A percentile compares a stretch with the other conserved stretches of the same genome.
Conservation (phyloP, 305 asterid species). For the Caryopteris hybrid region DNA sequence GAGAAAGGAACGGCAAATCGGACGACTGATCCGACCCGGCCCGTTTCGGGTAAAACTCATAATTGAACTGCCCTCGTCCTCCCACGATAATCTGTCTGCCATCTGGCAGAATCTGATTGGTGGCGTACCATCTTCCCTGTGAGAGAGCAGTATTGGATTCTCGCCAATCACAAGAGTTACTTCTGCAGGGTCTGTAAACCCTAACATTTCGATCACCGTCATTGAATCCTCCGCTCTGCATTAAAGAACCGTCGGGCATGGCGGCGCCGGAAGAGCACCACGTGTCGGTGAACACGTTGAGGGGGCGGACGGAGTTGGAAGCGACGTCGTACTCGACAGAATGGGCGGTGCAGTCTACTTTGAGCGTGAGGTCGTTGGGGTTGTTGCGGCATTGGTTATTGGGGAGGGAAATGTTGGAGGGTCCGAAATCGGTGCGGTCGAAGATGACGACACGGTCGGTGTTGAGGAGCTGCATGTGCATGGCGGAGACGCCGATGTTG, state of each 20-base stretch:
- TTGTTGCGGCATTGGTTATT: slow-evolving; percentile 30
- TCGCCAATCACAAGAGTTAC: slow-evolving; percentile 26
- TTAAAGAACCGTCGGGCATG: slow-evolving; percentile 23
- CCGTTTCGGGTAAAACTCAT: slow-evolving; percentile 39
- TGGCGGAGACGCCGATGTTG: slow-evolving; percentile 48
- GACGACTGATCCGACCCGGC: slow-evolving; percentile 13
- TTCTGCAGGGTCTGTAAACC: slow-evolving; percentile 9
- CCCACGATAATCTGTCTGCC: slow-evolving; percentile 33
- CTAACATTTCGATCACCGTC: slow-evolving; percentile 24
- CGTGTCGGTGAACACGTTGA: slow-evolving; percentile 18
- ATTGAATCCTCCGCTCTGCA: slow-evolving; percentile 30
- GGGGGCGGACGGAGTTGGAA: slow-evolving; percentile 27
- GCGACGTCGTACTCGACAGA: slow-evolving; percentile 30
- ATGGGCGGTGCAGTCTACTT: slow-evolving; percentile 45
- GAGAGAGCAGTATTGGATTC: slow-evolving; percentile 11
- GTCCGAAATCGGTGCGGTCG: slow-evolving; percentile 47
- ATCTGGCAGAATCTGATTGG: slow-evolving; percentile 33
- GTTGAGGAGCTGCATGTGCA: slow-evolving; percentile 72
- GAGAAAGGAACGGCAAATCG: slow-evolving; percentile 28
- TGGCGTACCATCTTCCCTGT: slow-evolving; percentile 30
- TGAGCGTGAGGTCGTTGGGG: slow-evolving; percentile 6
- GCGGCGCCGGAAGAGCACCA: slow-evolving; percentile 36
- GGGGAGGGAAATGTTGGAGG: slow-evolving; percentile 48
- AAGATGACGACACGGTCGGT: slow-evolving; percentile 44
- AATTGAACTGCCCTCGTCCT: slow-evolving; percentile 21